A percentile compares a stretch with the other conserved stretches of the same genome.
Conservation (phyloP, 768 basidiomycete genomes). For the Macrolepiota dolichaula region DNA sequence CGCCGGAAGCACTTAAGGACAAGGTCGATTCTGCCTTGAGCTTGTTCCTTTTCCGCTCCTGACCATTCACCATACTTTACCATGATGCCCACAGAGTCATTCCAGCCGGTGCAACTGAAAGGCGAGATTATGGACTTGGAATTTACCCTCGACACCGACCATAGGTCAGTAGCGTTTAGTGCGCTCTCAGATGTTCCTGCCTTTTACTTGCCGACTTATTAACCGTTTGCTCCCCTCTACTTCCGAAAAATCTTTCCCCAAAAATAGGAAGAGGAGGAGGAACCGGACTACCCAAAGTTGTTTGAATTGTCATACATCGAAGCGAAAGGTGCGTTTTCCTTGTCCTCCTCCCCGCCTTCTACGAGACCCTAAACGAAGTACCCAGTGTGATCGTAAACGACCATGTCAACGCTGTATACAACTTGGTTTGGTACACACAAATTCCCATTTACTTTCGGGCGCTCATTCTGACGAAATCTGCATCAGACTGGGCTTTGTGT, state of each 20-base stretch:
- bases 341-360: slow-evolving; percentile 7
- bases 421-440: slow-evolving; percentile 67
- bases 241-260: slow-evolving; percentile 36
- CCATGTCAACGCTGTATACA: slow-evolving; percentile 91
- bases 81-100: slow-evolving; percentile 55
- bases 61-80: slow-evolving; percentile 18
- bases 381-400: slow-evolving; percentile 85
- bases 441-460: slow-evolving; percentile 10
- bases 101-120: slow-evolving; percentile 63
- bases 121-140: slow-evolving; percentile 79
- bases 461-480: slow-evolving; percentile 10
- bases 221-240: slow-evolving; percentile 43
- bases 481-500: slow-evolving; percentile 87
- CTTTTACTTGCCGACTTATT: slow-evolving; percentile 46
- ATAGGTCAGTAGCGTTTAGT: slow-evolving; percentile 39
- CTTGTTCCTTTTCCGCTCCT: slow-evolving; percentile 46
- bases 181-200: slow-evolving; percentile 15
- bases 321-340: slow-evolving; percentile 67
- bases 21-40: slow-evolving; percentile 40
- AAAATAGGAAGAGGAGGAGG: slow-evolving; percentile 76
- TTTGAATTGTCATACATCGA: slow-evolving; percentile 90
- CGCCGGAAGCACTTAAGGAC: slow-evolving; percentile 54
- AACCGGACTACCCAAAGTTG: slow-evolving; percentile 91
- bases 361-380: slow-evolving; percentile 15
- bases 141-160: slow-evolving; percentile 68